Base-by-base conservation (phyloP, 345 rosid species). In the Tarenaya hassleriana region DNA sequence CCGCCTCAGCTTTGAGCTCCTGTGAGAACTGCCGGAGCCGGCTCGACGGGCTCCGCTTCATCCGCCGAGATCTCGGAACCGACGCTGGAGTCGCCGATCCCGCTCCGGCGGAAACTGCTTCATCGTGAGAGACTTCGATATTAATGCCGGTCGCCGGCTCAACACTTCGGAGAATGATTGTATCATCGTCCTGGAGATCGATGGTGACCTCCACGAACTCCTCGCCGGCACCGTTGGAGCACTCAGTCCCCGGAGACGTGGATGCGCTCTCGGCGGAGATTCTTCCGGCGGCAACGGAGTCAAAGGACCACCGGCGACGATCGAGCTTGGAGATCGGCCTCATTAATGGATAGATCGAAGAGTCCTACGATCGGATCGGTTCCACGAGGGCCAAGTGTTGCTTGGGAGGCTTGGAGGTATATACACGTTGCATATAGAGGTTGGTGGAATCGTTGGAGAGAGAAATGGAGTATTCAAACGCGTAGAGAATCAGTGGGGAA, bases 151-250 rank as follows among this genome's bases (percentile, higher is more conserved):
- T 66, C 7, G 85, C 95, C 24, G 98, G 98, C 81, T 88, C 98
- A 16, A 92, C 91, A 70, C 96, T 85, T 1, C 96, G 81, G 37
- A 92, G 86, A 7, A 92, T 57, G 59, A 92, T 84, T 12, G 96
- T 92, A 62, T 92, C 94, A 14, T 92, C 96, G 37, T 76, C 95
- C 41, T 87, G 91, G 16, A 92, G 84, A 66, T 92, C 98, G 48
- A 92, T 73, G 1, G 96, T 92, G 17, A 92, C 96, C 71, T 92
- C 98, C 0, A 92, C 95, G 46, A 81, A 81, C 75, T 92, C 98
- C 75, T 85, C 91, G 0, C 66, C 81, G 3, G 59, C 83, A 0
- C 67, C 66, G 56, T 55, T 66, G 46, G 75, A 72, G 19, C 59
- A 72, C 1, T 72, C 82, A 10, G 75, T 74, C 8, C 72, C 80